Evolutionary conservation across 169 alveolate species (phyloP).

Genomic region (Plasmodium coatneyi): DNA sequence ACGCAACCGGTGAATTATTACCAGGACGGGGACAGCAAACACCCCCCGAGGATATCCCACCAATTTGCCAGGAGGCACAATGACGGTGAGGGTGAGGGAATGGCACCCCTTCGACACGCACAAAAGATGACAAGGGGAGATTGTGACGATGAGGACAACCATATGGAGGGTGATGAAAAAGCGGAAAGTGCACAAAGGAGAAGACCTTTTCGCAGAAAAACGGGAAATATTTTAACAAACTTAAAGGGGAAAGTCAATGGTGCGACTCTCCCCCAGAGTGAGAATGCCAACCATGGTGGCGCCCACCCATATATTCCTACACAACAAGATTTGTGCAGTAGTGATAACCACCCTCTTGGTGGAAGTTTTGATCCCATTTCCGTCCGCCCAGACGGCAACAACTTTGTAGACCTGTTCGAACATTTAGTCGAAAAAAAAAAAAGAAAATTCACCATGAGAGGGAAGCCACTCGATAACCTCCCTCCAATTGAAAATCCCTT

Average conservation of each 20-base stretch:
- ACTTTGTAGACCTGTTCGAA: conserved; percentile 29
- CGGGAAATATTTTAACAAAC: not conserved
- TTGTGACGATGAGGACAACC: not conserved
- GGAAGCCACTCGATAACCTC: not conserved
- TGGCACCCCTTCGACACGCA: not conserved
- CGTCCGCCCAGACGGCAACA: not conserved
- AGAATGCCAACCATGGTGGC: not conserved
- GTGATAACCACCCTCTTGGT: not conserved
- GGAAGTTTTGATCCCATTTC: not conserved
- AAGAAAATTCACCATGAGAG: not conserved
- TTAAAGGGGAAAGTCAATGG: not conserved
- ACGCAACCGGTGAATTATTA: not conserved
- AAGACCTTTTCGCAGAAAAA: not conserved
- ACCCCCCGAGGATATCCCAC: not conserved
- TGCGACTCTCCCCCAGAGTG: not conserved
- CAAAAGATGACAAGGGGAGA: not conserved
- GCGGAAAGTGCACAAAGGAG: not conserved
- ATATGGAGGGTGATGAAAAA: not conserved
- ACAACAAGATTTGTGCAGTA: not conserved
- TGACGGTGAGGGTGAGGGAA: not conserved
- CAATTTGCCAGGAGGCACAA: not conserved
- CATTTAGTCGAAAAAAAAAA: conserved; percentile 44
- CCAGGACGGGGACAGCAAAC: not conserved
- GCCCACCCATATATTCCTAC: not conserved
- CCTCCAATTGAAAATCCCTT: not conserved